Percentiles rank a stretch among this genome's conserved stretches.
These are phyloP conservation scores for Aotearoamyces nothofagi DNA, from an alignment of 2,329 filamentous ascomycete genomes.

Conservation along the genomic window DNA sequence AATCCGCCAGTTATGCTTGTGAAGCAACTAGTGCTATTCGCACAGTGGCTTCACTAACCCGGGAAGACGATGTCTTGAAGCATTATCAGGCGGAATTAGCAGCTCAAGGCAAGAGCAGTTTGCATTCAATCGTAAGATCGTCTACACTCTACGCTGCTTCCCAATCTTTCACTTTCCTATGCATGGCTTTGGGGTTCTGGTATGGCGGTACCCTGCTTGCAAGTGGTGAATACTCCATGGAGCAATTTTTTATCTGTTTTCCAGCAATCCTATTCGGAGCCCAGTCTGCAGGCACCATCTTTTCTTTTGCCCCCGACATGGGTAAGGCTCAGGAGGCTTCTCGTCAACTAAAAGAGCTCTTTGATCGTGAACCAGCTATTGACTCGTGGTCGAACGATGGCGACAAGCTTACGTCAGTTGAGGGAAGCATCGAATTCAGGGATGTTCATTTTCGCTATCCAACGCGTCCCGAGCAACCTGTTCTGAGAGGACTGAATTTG, in stretches of 20 bases:
- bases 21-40: constrained; percentile 90
- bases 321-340: constrained; percentile 82
- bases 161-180: constrained; percentile 72
- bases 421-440: constrained; percentile 76
- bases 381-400: constrained; percentile 69
- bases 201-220: constrained; percentile 70
- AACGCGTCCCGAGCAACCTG: constrained; percentile 79
- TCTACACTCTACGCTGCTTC: constrained; percentile 70
- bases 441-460: constrained; percentile 93
- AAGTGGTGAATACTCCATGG: constrained; percentile 54
- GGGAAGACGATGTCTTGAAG: constrained; percentile 65
- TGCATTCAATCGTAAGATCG: constrained; percentile 62
- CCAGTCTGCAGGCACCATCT: constrained; percentile 80
- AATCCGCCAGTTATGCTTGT: constrained; percentile 74
- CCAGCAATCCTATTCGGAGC: constrained; percentile 78
- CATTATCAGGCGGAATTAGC: constrained; percentile 56
- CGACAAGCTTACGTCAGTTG: constrained; percentile 41
- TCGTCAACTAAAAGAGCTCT: constrained; percentile 63
- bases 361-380: constrained; percentile 69
- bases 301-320: constrained; percentile 85
- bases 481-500: constrained; percentile 71
- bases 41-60: constrained; percentile 80
- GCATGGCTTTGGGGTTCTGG: constrained; percentile 83
- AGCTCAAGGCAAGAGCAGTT: constrained; percentile 47
- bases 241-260: constrained; percentile 90